A percentile compares a stretch with the other conserved stretches of the same genome.
Evolutionary conservation across 768 basidiomycete species (phyloP).

Genomic region (Dendrothele bispora): DNA sequence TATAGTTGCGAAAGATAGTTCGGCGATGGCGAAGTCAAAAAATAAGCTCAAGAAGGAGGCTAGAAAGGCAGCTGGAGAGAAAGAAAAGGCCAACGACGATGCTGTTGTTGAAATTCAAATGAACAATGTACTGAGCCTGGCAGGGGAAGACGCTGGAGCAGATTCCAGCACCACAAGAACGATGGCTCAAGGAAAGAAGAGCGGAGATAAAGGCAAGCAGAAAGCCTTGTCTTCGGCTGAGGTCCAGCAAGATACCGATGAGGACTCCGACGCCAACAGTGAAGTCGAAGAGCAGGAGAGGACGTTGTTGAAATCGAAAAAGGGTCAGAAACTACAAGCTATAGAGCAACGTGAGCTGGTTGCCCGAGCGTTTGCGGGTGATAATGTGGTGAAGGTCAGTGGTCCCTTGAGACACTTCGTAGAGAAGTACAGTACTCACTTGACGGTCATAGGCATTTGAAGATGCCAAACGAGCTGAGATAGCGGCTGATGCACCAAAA

Average conservation of each 20-base stretch:
- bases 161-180: slow-evolving; percentile 35
- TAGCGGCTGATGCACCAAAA: slow-evolving; percentile 83
- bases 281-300: slow-evolving; percentile 74
- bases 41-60: slow-evolving; percentile 71
- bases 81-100: slow-evolving; percentile 67
- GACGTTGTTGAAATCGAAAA: slow-evolving; percentile 40
- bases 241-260: slow-evolving; percentile 40
- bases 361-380: slow-evolving; percentile 93
- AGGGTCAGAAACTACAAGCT: slow-evolving; percentile 46
- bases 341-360: slow-evolving; percentile 93
- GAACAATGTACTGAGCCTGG: slow-evolving; percentile 41
- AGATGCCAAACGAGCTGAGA: slow-evolving; percentile 78
- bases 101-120: slow-evolving; percentile 77
- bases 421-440: no score
- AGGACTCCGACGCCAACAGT: slow-evolving; percentile 57
- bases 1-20: slow-evolving; percentile 66
- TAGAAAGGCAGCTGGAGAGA: slow-evolving; percentile 56
- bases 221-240: slow-evolving; percentile 43
- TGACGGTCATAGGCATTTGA: slow-evolving; percentile 80
- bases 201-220: slow-evolving; percentile 35
- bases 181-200: slow-evolving; percentile 46
- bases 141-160: slow-evolving; percentile 15
- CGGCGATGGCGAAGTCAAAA: slow-evolving; percentile 58
- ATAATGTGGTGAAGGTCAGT: slow-evolving; percentile 88
- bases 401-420: no score